Evolutionary conservation across 768 basidiomycete genomes (phyloP).

Genomic region (Suillus luteus): DNA sequence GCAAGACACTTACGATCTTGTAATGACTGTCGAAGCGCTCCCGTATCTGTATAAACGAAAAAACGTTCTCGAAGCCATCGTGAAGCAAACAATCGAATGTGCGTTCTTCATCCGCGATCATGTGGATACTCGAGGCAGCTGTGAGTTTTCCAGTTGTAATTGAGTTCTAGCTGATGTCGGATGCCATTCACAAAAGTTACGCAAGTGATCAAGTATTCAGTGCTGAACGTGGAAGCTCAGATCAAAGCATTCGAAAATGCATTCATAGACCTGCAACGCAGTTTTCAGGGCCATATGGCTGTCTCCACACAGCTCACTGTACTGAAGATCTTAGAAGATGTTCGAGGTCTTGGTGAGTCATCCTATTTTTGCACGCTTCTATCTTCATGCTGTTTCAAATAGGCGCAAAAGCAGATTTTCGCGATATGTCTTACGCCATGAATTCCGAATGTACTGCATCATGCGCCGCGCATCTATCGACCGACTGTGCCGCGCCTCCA

Average conservation of each 20-base stretch:
- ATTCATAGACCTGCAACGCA: conserved; percentile 6
- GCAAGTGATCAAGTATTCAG: conserved; percentile 2
- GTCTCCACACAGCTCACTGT: conserved; percentile 2
- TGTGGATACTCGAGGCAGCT: conserved; percentile 23
- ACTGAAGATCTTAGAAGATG: conserved; percentile 2
- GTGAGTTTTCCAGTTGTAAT: conserved; percentile 16
- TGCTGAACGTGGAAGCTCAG: background rate
- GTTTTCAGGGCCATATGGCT: background rate
- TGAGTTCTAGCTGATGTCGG: background rate
- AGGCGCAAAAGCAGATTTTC: conserved; percentile 18
- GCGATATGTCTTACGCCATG: conserved; percentile 20
- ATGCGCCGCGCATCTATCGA: background rate
- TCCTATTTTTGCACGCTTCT: too few relatives aligned
- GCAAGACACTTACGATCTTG: conserved; percentile 4
- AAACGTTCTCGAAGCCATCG: conserved; percentile 12
- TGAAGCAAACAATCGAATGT: conserved; percentile 29
- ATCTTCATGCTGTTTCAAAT: background rate
- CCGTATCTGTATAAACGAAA: background rate
- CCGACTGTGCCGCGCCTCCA: background rate
- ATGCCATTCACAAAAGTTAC: background rate
- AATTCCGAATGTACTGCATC: conserved; percentile 21
- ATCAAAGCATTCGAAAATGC: conserved; percentile 5
- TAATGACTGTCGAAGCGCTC: conserved; percentile 1
- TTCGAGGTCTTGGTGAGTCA: background rate
- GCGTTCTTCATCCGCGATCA: conserved; percentile 33